Conservation (phyloP, 495 filamentous ascomycete genomes). For the Aspergillus heteromorphus region DNA sequence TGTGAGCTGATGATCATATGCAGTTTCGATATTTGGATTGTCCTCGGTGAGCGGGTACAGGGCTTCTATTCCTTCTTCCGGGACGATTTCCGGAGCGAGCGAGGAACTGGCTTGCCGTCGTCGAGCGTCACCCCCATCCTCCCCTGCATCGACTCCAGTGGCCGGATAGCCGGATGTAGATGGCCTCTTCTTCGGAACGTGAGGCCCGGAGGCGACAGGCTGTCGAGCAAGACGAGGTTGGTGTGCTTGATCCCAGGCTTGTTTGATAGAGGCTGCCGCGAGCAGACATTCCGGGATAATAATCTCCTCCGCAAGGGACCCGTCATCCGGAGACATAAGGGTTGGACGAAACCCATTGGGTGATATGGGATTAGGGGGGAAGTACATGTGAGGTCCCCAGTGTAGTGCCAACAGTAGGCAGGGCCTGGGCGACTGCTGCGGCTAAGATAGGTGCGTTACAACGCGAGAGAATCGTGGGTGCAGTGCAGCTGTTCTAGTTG, state of each 20-base stretch:
- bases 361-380: not conserved
- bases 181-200: not conserved
- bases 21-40: not conserved
- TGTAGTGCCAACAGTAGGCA: not conserved
- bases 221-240: not conserved
- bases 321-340: not conserved
- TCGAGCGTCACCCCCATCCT: not conserved
- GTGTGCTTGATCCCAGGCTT: not conserved
- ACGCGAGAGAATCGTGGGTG: not conserved
- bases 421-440: not conserved
- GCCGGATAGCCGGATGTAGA: not conserved
- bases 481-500: not conserved
- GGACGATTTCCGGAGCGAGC: too few species aligned
- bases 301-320: not conserved
- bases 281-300: not conserved
- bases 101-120: not conserved
- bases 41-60: not conserved
- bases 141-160: not conserved
- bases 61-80: not conserved
- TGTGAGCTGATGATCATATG: not conserved
- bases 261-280: not conserved
- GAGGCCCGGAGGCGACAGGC: not conserved
- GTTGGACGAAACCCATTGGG: not conserved
- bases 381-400: not conserved
- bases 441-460: not conserved